These are phyloP conservation scores for Lojkania enalia DNA, from an alignment of 2,329 filamentous ascomycete species.

Conservation along the genomic window DNA sequence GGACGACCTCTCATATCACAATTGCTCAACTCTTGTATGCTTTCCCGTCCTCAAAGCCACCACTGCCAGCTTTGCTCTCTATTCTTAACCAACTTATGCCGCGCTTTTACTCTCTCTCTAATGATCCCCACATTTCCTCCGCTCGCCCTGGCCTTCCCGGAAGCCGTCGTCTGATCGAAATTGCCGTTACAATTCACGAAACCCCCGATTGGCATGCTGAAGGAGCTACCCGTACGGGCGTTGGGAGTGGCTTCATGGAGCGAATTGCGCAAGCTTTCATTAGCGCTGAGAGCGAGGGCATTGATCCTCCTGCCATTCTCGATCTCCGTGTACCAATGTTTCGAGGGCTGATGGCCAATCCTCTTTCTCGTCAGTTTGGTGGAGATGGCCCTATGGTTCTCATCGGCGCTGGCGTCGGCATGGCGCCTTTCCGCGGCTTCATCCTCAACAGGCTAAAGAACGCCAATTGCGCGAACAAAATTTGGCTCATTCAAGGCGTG, in stretches of 20 bases:
- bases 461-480: conserved; percentile 95
- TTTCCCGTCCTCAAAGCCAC: conserved; percentile 89
- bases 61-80: conserved; percentile 78
- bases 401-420: conserved; percentile 93
- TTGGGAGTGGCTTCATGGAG: conserved; percentile 93
- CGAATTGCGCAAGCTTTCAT: conserved; percentile 75
- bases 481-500: conserved; percentile 93
- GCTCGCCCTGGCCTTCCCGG: conserved; percentile 67
- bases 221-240: conserved; percentile 67
- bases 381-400: conserved; percentile 96
- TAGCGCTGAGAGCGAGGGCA: conserved; percentile 63
- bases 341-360: conserved; percentile 96
- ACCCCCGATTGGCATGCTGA: conserved; percentile 75
- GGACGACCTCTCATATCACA: conserved; percentile 83
- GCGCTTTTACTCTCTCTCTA: conserved; percentile 96
- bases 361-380: conserved; percentile 86
- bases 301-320: conserved; percentile 50
- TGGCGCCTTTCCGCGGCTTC: conserved; percentile 96
- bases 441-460: conserved; percentile 92
- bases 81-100: conserved; percentile 90
- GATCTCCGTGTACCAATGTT: conserved; percentile 92
- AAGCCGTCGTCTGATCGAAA: conserved; percentile 80
- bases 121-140: conserved; percentile 84
- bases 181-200: conserved; percentile 96
- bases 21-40: conserved; percentile 84